Evolutionary conservation across 2,329 filamentous ascomycete genomes (phyloP).

Genomic region (Ophiocordyceps robertsii): DNA sequence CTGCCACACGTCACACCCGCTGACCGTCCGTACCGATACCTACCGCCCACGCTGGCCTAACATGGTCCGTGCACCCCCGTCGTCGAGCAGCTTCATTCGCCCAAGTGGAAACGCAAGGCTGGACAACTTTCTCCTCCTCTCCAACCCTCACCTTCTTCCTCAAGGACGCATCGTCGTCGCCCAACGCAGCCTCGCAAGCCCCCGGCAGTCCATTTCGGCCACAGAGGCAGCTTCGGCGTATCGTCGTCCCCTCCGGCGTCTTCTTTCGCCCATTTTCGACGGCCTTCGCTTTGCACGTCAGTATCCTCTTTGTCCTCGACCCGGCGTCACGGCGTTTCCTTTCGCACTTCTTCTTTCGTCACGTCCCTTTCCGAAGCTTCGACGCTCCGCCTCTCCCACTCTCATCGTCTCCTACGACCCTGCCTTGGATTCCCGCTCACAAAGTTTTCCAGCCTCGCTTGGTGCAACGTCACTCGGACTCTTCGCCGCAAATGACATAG

Average conservation of each 20-base stretch:
- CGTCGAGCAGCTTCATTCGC: neutral
- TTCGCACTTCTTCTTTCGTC: slow-evolving; percentile 1
- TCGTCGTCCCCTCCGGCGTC: neutral
- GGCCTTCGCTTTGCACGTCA: neutral
- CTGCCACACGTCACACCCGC: neutral
- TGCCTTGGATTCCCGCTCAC: neutral
- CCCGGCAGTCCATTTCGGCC: neutral
- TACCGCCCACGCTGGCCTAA: neutral
- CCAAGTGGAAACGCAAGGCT: slow-evolving; percentile 4
- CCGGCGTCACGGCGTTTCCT: neutral
- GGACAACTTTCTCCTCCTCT: slow-evolving; percentile 2
- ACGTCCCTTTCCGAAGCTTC: neutral
- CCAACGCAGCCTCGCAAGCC: neutral
- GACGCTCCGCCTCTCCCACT: neutral
- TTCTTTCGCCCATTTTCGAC: neutral
- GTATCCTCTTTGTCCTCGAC: neutral
- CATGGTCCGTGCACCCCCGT: slow-evolving; percentile 1
- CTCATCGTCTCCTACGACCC: neutral
- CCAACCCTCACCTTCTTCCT: neutral
- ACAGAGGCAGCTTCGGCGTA: neutral
- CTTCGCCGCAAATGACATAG: slow-evolving; percentile 20
- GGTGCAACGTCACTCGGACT: neutral
- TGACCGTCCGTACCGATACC: neutral
- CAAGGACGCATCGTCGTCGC: neutral
- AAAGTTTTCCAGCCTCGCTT: neutral